These are phyloP conservation scores for Carallia pectinifolia DNA, from an alignment of 345 rosid genomes.

Conservation along the genomic window DNA sequence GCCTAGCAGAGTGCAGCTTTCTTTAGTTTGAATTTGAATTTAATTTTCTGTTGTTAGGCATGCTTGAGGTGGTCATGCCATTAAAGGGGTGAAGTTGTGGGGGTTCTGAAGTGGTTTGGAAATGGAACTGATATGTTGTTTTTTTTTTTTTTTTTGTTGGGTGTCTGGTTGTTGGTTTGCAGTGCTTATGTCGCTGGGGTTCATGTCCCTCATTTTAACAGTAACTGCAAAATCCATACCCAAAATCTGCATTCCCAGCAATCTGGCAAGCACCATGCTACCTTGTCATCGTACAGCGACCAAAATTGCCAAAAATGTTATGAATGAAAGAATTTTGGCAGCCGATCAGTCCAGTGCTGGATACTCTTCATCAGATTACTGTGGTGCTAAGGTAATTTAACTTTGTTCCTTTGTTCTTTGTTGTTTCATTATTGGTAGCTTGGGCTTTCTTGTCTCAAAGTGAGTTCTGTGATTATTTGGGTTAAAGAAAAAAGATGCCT, in stretches of 20 bases:
- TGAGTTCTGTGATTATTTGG: no score
- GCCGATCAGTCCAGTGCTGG: background rate
- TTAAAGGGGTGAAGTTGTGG: no score
- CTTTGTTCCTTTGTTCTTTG: background rate
- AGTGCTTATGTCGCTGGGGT: constrained; percentile 71
- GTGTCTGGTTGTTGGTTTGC: constrained; percentile 9
- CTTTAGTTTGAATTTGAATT: no score
- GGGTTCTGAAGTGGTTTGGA: no score
- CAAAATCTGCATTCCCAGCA: constrained; percentile 57
- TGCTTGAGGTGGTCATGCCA: no score
- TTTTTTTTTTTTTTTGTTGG: background rate
- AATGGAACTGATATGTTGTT: no score
- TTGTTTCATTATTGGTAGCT: background rate
- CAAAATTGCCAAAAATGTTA: constrained; percentile 21
- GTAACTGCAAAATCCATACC: constrained; percentile 44
- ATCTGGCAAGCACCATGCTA: constrained; percentile 48
- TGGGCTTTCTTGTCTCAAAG: background rate
- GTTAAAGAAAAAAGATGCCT: no score
- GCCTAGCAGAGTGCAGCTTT: no score
- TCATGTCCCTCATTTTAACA: constrained; percentile 68
- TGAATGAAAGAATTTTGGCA: constrained; percentile 33
- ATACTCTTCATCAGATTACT: constrained; percentile 23
- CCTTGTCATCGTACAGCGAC: constrained; percentile 39
- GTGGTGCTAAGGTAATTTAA: constrained; percentile 49
- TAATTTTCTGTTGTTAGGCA: background rate